A percentile compares a stretch with the other conserved stretches of the same genome.
Conservation (phyloP, 1,284 basidiomycete species). For the Cryptococcus wingfieldii region DNA sequence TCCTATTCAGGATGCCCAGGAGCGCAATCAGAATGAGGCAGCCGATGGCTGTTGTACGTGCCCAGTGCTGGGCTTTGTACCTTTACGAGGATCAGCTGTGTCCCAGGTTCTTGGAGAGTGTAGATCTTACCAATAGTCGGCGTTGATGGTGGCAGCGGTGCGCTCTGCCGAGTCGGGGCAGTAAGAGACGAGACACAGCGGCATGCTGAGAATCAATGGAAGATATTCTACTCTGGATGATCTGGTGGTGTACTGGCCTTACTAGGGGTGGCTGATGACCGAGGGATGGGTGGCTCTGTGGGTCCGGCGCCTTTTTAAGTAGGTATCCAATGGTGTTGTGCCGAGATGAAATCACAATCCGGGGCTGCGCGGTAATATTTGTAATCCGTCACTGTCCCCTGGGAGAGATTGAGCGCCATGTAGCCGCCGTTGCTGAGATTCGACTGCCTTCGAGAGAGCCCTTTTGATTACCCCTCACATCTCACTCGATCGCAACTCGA, state of each 20-base stretch:
- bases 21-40: slow-evolving; percentile 1
- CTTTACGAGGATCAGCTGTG: background rate
- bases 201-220: background rate
- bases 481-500: background rate
- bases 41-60: background rate
- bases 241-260: too few relatives aligned
- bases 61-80: slow-evolving; percentile 1
- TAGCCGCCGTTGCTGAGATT: too few relatives aligned
- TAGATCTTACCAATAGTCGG: background rate
- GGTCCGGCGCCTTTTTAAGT: too few relatives aligned
- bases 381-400: too few relatives aligned
- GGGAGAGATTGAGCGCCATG: too few relatives aligned
- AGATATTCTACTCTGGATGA: too few relatives aligned
- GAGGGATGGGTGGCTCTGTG: too few relatives aligned
- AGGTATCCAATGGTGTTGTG: too few relatives aligned
- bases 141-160: background rate
- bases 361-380: too few relatives aligned
- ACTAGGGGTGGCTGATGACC: too few relatives aligned
- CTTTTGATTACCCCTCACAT: background rate
- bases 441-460: background rate
- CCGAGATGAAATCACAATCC: too few relatives aligned
- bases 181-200: background rate
- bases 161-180: background rate
- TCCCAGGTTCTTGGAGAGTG: background rate
- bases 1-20: slow-evolving; percentile 1